Conservation (phyloP, 768 basidiomycete genomes). For the Lactarius pseudohatsudake region DNA sequence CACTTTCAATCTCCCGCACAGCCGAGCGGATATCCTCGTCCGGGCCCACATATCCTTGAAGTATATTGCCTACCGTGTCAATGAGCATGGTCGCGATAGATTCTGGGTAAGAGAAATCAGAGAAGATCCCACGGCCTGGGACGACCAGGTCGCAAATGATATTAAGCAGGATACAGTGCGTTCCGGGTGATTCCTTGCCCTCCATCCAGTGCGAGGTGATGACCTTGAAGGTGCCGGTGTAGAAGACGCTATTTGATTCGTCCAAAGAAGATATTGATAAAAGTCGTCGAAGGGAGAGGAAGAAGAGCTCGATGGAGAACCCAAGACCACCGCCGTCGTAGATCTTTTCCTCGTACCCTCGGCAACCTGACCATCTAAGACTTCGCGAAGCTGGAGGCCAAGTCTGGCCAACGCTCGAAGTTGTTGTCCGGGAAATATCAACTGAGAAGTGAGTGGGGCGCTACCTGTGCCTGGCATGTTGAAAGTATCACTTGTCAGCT, state of each 20-base stretch:
- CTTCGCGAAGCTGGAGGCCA: too few relatives aligned
- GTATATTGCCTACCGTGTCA: background rate
- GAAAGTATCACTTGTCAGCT: too few relatives aligned
- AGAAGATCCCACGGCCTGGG: slow-evolving; percentile 8
- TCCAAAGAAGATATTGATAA: background rate
- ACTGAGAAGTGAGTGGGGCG: too few relatives aligned
- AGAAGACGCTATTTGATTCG: background rate
- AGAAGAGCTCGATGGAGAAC: too few relatives aligned
- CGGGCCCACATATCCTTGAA: background rate
- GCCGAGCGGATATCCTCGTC: background rate
- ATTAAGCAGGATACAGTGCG: slow-evolving; percentile 4
- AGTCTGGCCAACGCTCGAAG: too few relatives aligned
- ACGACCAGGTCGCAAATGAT: slow-evolving; percentile 12
- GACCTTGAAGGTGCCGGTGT: background rate
- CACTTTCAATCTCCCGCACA: background rate
- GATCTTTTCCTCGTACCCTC: too few relatives aligned
- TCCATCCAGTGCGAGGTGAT: slow-evolving; percentile 1
- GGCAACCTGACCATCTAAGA: too few relatives aligned
- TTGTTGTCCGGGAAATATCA: too few relatives aligned
- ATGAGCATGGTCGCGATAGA: background rate
- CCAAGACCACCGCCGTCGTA: too few relatives aligned
- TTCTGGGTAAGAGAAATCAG: background rate
- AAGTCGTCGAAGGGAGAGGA: too few relatives aligned
- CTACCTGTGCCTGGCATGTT: too few relatives aligned
- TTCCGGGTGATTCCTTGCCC: background rate